Conservation (phyloP, 768 basidiomycete genomes). For the Cantharellus cinnabarinus region DNA sequence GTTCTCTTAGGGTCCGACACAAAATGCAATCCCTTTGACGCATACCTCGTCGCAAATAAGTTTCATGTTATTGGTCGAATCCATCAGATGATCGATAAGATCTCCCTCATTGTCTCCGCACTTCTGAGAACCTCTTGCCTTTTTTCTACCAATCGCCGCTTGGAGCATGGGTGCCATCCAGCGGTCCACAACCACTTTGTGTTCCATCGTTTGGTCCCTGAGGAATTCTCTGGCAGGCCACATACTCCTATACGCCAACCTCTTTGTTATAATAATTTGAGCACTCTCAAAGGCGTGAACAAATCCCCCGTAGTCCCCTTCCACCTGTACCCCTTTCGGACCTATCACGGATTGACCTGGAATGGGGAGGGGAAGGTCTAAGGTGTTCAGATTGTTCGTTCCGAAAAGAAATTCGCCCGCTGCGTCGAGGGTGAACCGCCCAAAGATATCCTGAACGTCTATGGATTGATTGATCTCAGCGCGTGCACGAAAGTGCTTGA, state of each 20-base stretch:
- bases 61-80: neutral
- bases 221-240: conserved; percentile 4
- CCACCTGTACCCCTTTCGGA: neutral
- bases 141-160: neutral
- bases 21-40: neutral
- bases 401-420: neutral
- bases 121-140: neutral
- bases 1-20: neutral
- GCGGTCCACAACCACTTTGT: neutral
- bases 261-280: neutral
- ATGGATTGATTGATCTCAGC: conserved; percentile 10
- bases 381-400: conserved; percentile 1
- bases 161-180: neutral
- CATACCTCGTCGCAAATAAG: neutral
- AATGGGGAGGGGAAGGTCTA: conserved; percentile 3
- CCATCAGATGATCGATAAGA: conserved; percentile 5
- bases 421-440: no score
- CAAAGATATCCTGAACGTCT: conserved; percentile 7
- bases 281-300: conserved; percentile 5
- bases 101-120: neutral
- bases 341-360: neutral
- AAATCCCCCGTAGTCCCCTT: conserved; percentile 1
- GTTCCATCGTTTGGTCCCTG: neutral
- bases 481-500: conserved; percentile 3
- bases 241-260: neutral